A percentile compares a stretch with the other conserved stretches of the same genome.
phyloP scores from a whole-genome alignment of 2,329 filamentous ascomycete genomes.

The Fusarium gaditjirri region DNA sequence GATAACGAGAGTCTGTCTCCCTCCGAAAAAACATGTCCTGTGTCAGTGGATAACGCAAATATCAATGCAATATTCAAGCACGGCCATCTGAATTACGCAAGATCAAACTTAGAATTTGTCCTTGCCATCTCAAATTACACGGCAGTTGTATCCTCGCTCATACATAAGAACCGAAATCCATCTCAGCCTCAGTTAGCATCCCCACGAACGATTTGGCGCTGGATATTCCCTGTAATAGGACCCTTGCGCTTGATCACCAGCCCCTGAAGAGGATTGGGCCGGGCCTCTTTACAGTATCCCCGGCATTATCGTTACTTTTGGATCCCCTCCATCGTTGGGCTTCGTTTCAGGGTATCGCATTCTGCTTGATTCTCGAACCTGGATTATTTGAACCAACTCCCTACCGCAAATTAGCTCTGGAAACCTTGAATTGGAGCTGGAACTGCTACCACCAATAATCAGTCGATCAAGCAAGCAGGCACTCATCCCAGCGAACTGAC shows the following conservation, averaged over 20 bases:
- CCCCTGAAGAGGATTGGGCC: constrained; percentile 33
- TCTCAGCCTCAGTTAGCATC: constrained; percentile 4
- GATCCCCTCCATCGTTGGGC: constrained; percentile 28
- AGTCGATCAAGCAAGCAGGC: constrained; percentile 19
- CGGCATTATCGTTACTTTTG: constrained; percentile 25
- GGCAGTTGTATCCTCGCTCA: constrained; percentile 12
- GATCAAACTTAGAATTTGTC: not conserved
- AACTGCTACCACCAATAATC: constrained; percentile 28
- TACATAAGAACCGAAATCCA: constrained; percentile 5
- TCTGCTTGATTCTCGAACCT: constrained; percentile 13
- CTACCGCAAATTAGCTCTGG: constrained; percentile 17
- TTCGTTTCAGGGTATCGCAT: constrained; percentile 16
- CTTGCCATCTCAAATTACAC: constrained; percentile 2
- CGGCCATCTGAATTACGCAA: constrained; percentile 1
- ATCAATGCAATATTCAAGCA: not conserved
- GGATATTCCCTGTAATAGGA: constrained; percentile 15
- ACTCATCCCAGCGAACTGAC: constrained; percentile 17
- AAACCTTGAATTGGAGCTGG: constrained; percentile 10
- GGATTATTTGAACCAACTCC: constrained; percentile 15
- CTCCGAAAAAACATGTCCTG: not conserved
- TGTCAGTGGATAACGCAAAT: not conserved
- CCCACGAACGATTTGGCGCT: constrained; percentile 12
- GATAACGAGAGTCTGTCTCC: constrained; percentile 3
- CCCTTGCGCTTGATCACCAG: constrained; percentile 28
- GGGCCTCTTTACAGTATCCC: constrained; percentile 22